Evolutionary conservation across 2,329 filamentous ascomycete genomes (phyloP).

Genomic region (Nemania abortiva): DNA sequence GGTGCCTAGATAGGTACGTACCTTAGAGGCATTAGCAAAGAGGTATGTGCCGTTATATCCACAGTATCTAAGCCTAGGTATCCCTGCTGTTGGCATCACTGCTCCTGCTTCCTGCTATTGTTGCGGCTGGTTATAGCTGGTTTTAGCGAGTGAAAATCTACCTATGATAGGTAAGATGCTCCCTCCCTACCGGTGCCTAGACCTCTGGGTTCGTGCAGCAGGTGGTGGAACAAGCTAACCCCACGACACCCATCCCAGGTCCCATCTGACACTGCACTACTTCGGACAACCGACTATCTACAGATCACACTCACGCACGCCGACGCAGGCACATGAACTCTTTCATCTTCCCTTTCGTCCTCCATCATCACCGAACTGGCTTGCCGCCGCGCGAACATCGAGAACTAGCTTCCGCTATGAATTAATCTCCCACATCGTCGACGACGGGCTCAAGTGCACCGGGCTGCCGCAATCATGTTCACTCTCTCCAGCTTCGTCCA

Average conservation of each 20-base stretch:
- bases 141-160: conserved; percentile 22
- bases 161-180: background rate
- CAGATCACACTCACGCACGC: conserved; percentile 11
- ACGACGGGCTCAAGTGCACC: conserved; percentile 47
- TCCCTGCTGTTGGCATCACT: conserved; percentile 26
- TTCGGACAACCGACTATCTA: conserved; percentile 6
- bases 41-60: conserved; percentile 21
- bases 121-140: background rate
- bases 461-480: conserved; percentile 63
- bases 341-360: conserved; percentile 10
- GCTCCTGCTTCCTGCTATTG: background rate
- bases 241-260: conserved; percentile 26
- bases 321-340: conserved; percentile 28
- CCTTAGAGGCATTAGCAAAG: background rate
- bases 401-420: conserved; percentile 45
- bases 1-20: background rate
- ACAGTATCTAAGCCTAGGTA: conserved; percentile 10
- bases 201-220: background rate
- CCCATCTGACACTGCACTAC: conserved; percentile 24
- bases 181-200: conserved; percentile 9
- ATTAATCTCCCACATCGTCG: conserved; percentile 44
- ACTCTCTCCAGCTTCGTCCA: conserved; percentile 85
- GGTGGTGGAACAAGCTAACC: conserved; percentile 22
- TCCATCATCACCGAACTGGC: conserved; percentile 5
- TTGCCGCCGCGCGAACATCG: conserved; percentile 14